These are phyloP conservation scores for Monilinia aucupariae DNA, from an alignment of 2,329 filamentous ascomycete genomes.

Conservation along the genomic window DNA sequence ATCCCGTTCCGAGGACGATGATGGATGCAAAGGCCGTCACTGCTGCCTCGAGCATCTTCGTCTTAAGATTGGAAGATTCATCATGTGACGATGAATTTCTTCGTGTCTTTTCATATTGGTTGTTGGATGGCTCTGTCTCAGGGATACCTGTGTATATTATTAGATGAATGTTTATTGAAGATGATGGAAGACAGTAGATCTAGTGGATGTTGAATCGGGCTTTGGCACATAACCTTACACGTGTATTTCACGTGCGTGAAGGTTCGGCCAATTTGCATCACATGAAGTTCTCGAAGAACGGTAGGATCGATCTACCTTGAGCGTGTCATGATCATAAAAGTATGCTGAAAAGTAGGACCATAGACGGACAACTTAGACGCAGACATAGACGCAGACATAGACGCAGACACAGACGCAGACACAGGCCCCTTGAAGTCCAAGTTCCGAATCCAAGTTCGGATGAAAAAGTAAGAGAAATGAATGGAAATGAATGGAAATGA, in stretches of 20 bases:
- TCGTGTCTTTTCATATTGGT: background rate
- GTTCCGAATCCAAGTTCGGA: constrained; percentile 3
- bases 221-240: background rate
- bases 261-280: too few species aligned
- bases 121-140: background rate
- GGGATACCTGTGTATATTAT: background rate
- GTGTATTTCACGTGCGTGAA: background rate
- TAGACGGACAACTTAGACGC: background rate
- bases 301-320: background rate
- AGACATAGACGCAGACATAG: too few species aligned
- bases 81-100: background rate
- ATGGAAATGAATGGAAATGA: too few species aligned
- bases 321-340: background rate
- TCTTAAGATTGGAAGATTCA: constrained; percentile 16
- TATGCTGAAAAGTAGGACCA: background rate
- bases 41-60: constrained; percentile 68
- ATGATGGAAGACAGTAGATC: too few species aligned
- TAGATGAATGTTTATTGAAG: background rate
- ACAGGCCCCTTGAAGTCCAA: too few species aligned
- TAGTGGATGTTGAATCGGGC: background rate
- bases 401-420: too few species aligned
- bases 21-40: constrained; percentile 73
- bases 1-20: constrained; percentile 60
- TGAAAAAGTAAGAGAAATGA: background rate
- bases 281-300: background rate